These are phyloP conservation scores for Pseudocohnilembus persalinus DNA, from an alignment of 169 alveolate species.

Conservation along the genomic window DNA sequence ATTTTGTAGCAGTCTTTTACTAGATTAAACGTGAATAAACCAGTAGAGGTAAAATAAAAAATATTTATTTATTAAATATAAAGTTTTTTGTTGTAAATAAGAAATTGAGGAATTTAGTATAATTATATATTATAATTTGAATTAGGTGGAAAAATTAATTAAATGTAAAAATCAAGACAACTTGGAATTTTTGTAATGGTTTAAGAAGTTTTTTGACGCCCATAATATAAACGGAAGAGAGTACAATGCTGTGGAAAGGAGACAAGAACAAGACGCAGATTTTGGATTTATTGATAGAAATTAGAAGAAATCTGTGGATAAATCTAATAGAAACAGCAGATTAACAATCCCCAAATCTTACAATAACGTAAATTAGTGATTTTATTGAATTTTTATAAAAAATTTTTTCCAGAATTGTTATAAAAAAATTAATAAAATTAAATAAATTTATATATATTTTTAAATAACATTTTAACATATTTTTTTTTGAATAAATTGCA, in stretches of 20 bases:
- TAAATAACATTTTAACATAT: too few relatives aligned
- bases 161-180: constrained; percentile 41
- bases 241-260: constrained; percentile 26
- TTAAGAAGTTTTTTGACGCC: constrained; percentile 33
- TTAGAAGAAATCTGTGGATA: constrained; percentile 14
- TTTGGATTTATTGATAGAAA: constrained; percentile 16
- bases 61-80: too few relatives aligned
- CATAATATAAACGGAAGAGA: constrained; percentile 24
- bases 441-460: too few relatives aligned
- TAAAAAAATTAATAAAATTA: not conserved
- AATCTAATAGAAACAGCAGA: not conserved
- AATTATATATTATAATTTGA: too few relatives aligned
- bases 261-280: constrained; percentile 31
- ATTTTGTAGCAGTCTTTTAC: constrained; percentile 25
- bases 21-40: constrained; percentile 30
- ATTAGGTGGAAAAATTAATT: constrained; percentile 34
- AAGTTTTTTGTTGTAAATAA: not conserved
- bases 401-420: not conserved
- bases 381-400: not conserved
- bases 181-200: constrained; percentile 41
- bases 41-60: constrained; percentile 11
- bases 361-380: not conserved
- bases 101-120: not conserved
- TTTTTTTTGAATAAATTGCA: too few relatives aligned
- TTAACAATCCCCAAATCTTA: constrained; percentile 2